phyloP scores from a whole-genome alignment of 176 grass and related monocot species.

The Areca catechu region DNA sequence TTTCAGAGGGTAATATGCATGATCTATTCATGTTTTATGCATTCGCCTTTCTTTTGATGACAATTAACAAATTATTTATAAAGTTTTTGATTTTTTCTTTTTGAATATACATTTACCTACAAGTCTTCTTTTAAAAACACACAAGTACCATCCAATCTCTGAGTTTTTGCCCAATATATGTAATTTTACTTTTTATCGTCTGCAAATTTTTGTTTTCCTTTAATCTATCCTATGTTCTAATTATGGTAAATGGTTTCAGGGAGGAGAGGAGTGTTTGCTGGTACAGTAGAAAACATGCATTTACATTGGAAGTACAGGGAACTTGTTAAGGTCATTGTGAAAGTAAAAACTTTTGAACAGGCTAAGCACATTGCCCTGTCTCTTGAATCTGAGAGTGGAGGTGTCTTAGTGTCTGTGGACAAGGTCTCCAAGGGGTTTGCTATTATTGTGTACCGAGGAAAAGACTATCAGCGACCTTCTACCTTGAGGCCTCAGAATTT shows the following conservation, averaged over 20 bases:
- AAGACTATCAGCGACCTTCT: conserved; percentile 52
- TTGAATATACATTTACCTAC: no score
- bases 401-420: conserved; percentile 81
- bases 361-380: conserved; percentile 63
- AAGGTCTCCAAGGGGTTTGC: conserved; percentile 91
- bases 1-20: no score
- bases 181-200: no score
- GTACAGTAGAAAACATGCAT: conserved; percentile 95
- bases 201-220: no score
- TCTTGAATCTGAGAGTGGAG: conserved; percentile 84
- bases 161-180: no score
- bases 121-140: no score
- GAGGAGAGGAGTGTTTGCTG: conserved; percentile 93
- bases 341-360: conserved; percentile 58
- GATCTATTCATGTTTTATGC: no score
- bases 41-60: no score
- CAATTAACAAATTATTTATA: no score
- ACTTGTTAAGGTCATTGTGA: conserved; percentile 74
- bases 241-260: conserved; percentile 29
- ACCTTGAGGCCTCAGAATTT: conserved; percentile 66
- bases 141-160: no score
- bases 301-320: conserved; percentile 99
- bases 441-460: conserved; percentile 74
- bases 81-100: no score
- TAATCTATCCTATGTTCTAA: background rate